phyloP scores from a whole-genome alignment of 1,139 yeast genomes.

The Candida sp. region DNA sequence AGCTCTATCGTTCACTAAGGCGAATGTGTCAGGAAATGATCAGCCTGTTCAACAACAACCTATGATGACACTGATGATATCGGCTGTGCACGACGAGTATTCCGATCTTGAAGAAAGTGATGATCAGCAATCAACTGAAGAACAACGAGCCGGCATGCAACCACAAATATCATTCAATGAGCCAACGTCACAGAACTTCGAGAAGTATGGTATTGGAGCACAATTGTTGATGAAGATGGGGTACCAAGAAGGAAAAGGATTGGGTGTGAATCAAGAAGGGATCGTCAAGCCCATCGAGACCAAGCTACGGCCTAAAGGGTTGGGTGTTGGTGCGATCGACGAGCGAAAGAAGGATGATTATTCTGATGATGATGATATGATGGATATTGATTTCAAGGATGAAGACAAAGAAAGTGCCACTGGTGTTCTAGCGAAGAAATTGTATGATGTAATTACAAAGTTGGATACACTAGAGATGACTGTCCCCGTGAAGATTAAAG shows the following conservation, averaged over 20 bases:
- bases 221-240: constrained; percentile 85
- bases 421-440: background rate
- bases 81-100: constrained; percentile 21
- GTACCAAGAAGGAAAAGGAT: constrained; percentile 79
- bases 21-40: constrained; percentile 3
- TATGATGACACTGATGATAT: constrained; percentile 14
- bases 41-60: background rate
- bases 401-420: background rate
- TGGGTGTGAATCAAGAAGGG: constrained; percentile 76
- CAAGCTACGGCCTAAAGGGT: constrained; percentile 62
- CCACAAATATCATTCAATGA: background rate
- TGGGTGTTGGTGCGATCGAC: constrained; percentile 72
- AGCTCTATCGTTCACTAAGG: constrained; percentile 14
- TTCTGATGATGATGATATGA: constrained; percentile 15
- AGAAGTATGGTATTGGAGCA: constrained; percentile 85
- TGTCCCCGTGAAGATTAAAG: constrained; percentile 32
- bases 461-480: constrained; percentile 28
- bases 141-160: background rate
- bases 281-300: constrained; percentile 81
- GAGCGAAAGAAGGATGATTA: constrained; percentile 27
- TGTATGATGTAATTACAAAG: constrained; percentile 30
- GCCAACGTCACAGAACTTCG: constrained; percentile 8
- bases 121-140: constrained; percentile 3
- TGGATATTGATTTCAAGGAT: constrained; percentile 11
- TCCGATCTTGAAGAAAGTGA: constrained; percentile 26